phyloP scores from a whole-genome alignment of 78 protist genomes.

The Dictyostelium brefeldianum region DNA sequence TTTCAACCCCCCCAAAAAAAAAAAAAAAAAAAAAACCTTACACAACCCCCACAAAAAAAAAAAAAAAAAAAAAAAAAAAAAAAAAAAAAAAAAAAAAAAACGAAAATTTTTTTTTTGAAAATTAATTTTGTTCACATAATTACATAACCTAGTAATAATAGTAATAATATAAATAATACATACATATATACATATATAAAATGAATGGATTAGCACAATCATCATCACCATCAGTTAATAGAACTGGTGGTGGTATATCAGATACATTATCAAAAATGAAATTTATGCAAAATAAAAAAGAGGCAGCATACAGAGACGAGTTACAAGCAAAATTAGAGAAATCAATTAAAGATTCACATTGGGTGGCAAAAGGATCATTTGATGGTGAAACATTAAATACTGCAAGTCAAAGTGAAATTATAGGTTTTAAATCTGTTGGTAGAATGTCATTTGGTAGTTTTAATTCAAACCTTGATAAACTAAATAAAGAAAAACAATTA shows the following conservation, averaged over 20 bases:
- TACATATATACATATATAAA: neutral
- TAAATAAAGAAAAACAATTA: conserved; percentile 4
- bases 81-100: no score
- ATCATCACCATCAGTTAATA: neutral
- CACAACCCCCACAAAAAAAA: no score
- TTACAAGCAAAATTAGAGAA: conserved; percentile 57
- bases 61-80: no score
- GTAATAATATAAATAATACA: no score
- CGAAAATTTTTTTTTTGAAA: no score
- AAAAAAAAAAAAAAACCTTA: neutral
- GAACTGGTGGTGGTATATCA: neutral
- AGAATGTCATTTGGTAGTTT: conserved; percentile 74
- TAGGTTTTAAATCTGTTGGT: conserved; percentile 59
- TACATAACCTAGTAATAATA: no score
- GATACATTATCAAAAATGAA: conserved; percentile 15
- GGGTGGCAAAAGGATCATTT: conserved; percentile 73
- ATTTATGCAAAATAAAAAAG: conserved; percentile 75
- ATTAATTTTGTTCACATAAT: no score
- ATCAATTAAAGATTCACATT: conserved; percentile 68
- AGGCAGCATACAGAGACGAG: conserved; percentile 49
- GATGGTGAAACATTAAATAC: conserved; percentile 76
- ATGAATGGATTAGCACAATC: neutral
- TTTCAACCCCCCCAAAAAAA: neutral
- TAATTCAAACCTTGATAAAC: conserved; percentile 46
- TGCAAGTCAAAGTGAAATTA: conserved; percentile 38